phyloP scores from a whole-genome alignment of 1,284 basidiomycete species.

The Quambalaria eucalypti region DNA sequence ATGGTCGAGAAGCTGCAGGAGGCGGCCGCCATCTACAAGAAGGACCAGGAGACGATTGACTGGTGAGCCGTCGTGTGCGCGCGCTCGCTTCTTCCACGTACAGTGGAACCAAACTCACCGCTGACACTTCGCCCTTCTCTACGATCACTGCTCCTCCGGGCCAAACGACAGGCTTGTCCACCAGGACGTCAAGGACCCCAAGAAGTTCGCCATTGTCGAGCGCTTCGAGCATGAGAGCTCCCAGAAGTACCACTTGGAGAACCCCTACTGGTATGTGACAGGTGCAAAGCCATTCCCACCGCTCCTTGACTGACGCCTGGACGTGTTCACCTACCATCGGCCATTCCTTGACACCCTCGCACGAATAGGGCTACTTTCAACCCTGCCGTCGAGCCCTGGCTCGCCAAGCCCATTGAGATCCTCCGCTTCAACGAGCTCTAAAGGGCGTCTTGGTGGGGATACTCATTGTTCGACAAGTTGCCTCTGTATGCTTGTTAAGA shows the following conservation, averaged over 20 bases:
- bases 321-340: no score
- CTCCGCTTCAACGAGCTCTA: constrained; percentile 10
- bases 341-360: no score
- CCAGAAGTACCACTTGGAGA: constrained; percentile 11
- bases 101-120: neutral
- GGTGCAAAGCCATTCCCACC: no score
- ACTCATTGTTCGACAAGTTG: no score
- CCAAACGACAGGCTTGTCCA: constrained; percentile 3
- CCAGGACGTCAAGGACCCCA: constrained; percentile 7
- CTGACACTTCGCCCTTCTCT: neutral
- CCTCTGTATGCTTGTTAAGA: no score
- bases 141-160: neutral
- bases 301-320: no score
- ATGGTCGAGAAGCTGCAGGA: constrained; percentile 8
- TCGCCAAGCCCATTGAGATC: constrained; percentile 11
- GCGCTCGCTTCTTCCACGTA: neutral
- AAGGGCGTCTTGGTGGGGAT: no score
- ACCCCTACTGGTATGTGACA: constrained; percentile 8
- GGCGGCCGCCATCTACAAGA: constrained; percentile 7
- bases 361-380: constrained; percentile 9
- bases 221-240: constrained; percentile 10
- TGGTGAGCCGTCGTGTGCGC: neutral
- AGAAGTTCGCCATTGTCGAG: constrained; percentile 12
- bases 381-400: constrained; percentile 13
- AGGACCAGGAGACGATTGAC: constrained; percentile 10